phyloP scores from a whole-genome alignment of 106 monocot species.

The Phalaenopsis aphrodite region DNA sequence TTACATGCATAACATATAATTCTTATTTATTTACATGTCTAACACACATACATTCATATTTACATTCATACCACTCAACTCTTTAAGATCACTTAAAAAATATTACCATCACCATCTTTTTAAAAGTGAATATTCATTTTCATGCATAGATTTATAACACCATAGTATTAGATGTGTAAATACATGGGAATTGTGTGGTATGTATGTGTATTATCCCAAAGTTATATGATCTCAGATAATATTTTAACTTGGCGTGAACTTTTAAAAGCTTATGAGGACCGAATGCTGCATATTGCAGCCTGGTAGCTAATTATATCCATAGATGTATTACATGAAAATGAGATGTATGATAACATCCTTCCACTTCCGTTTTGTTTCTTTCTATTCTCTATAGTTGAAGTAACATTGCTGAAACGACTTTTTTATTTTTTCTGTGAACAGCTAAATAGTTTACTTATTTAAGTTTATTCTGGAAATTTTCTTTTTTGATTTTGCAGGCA shows the following conservation, averaged over 20 bases:
- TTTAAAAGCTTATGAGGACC: background rate
- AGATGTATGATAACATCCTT: background rate
- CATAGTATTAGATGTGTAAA: too few relatives aligned
- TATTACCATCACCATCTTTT: too few relatives aligned
- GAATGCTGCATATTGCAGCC: background rate
- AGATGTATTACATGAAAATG: background rate
- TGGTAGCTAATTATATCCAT: background rate
- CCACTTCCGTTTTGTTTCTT: background rate
- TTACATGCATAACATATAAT: too few relatives aligned
- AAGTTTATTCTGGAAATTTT: background rate
- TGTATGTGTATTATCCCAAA: too few relatives aligned
- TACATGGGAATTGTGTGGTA: too few relatives aligned
- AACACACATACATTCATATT: too few relatives aligned
- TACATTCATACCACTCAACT: too few relatives aligned
- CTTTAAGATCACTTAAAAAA: too few relatives aligned
- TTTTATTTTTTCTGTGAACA: background rate
- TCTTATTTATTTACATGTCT: too few relatives aligned
- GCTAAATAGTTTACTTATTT: background rate
- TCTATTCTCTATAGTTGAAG: background rate
- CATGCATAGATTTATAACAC: too few relatives aligned
- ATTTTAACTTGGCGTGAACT: background rate
- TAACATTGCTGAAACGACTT: background rate
- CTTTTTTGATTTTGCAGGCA: constrained; percentile 1
- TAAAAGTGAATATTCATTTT: too few relatives aligned
- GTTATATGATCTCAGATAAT: background rate